Evolutionary conservation across 305 asterid genomes (phyloP).

Genomic region (Ajuga reptans): DNA sequence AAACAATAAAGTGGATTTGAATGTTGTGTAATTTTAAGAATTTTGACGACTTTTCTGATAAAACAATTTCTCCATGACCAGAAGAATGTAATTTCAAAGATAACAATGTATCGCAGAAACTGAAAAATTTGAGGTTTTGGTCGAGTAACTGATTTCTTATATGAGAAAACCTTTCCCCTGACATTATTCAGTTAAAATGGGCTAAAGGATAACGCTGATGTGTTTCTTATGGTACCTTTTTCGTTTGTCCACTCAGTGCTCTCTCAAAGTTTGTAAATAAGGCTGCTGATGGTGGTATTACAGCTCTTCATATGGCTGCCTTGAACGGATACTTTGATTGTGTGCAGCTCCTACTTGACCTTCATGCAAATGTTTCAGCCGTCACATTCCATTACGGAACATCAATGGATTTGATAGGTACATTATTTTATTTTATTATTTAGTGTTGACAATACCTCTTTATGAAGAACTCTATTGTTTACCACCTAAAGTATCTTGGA

Average conservation of each 20-base stretch:
- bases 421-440: neutral
- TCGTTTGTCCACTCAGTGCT: constrained; percentile 32
- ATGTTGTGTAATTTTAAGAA: neutral
- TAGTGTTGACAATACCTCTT: neutral
- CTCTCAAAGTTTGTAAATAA: constrained; percentile 75
- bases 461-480: constrained; percentile 2
- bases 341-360: constrained; percentile 88
- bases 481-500: constrained; percentile 2
- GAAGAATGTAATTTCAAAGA: neutral
- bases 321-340: constrained; percentile 91
- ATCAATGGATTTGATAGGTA: constrained; percentile 93
- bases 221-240: neutral
- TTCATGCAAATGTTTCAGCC: constrained; percentile 65
- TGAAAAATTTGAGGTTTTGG: neutral
- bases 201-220: neutral
- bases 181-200: neutral
- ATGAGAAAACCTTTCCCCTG: neutral
- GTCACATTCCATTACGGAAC: constrained; percentile 90
- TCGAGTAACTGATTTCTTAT: neutral
- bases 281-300: constrained; percentile 95
- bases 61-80: neutral
- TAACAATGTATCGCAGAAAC: no score
- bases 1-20: neutral
- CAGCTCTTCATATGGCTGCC: constrained; percentile 99
- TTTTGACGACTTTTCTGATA: neutral